These are phyloP conservation scores for Epipyxis sp. DNA, from an alignment of 108 stramenopile genomes.

Conservation along the genomic window DNA sequence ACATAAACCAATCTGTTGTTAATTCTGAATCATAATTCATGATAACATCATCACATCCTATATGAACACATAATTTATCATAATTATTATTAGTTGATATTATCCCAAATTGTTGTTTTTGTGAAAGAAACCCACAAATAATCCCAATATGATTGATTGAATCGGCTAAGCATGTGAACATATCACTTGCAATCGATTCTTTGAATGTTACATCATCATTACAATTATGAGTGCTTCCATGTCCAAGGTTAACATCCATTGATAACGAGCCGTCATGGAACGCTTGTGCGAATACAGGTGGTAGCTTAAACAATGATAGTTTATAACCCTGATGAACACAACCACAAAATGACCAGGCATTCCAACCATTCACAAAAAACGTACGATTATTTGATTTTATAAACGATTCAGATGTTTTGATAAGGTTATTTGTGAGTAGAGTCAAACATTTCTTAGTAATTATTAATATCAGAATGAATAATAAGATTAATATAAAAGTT, in stretches of 20 bases:
- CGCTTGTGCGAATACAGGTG: background rate
- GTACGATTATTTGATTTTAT: background rate
- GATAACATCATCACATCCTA: background rate
- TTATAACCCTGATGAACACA: background rate
- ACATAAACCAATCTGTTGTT: conserved; percentile 55
- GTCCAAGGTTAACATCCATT: no score
- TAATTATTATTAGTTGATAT: conserved; percentile 64
- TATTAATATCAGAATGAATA: no score
- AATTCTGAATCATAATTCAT: conserved; percentile 40
- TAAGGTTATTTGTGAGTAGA: no score
- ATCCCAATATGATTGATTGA: conserved; percentile 8
- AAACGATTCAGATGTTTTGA: no score
- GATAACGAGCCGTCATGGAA: background rate
- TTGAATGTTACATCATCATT: background rate
- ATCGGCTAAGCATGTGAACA: background rate
- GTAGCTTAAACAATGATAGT: background rate
- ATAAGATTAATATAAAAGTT: no score
- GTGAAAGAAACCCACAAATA: conserved; percentile 75
- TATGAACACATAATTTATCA: conserved; percentile 58
- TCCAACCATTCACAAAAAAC: conserved; percentile 19
- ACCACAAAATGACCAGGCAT: conserved; percentile 19
- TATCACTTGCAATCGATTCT: background rate
- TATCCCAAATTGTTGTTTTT: conserved; percentile 72
- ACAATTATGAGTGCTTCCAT: background rate
- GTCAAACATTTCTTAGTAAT: no score